Evolutionary conservation across 2,329 filamentous ascomycete species (phyloP), one percentile per base, ranked within the genome.

Genomic region (Xylaria hypoxylon): DNA sequence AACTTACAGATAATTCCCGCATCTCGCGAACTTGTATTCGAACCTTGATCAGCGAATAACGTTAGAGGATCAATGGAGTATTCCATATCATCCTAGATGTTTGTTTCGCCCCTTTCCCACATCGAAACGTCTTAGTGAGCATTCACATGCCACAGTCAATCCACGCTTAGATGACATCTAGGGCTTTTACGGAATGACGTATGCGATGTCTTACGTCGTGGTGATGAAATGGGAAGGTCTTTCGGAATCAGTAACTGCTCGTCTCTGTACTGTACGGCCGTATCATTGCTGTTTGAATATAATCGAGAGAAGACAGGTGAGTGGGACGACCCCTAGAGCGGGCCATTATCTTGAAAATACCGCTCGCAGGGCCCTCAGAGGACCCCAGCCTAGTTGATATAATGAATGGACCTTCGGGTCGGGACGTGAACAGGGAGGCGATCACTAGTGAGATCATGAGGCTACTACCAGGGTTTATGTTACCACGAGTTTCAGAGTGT

Each of bases 151-250:
- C 55, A 62, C 38, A 33, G 42, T 47, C 50, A 22, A 13, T 56
- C 45, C 55, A 38, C 35, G 51, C 35, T 31, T 51, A 33, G 42
- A 45, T 51, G 47, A 17, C 56, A 22, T 22, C 44, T 44, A 38
- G 56, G 19, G 19, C 15, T 17, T 51, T 38, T 52, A 28, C 44
- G 26, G 64, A 62, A 40, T 59, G 47, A 57, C 28, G 47, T 47
- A 38, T 59, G 47, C 53, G 56, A 40, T 56, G 48, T 57, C 47
- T 67, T 64, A 56, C 38, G 48, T 52, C 57, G 44, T 44, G 19
- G 47, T 33, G 60, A 59, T 64, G 52, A 59, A 59, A 59, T 56
- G 38, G 38, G 64, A 67, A 67, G 67, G 48, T 65, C 50, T 53
- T 53, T 53, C 53, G 47, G 33, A 22, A 28, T 63, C 55, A 63